Percentiles rank a stretch among this genome's conserved stretches.
These are phyloP conservation scores for Zychaea mexicana DNA, from an alignment of 371 early-diverging fungal genomes.

Conservation along the genomic window DNA sequence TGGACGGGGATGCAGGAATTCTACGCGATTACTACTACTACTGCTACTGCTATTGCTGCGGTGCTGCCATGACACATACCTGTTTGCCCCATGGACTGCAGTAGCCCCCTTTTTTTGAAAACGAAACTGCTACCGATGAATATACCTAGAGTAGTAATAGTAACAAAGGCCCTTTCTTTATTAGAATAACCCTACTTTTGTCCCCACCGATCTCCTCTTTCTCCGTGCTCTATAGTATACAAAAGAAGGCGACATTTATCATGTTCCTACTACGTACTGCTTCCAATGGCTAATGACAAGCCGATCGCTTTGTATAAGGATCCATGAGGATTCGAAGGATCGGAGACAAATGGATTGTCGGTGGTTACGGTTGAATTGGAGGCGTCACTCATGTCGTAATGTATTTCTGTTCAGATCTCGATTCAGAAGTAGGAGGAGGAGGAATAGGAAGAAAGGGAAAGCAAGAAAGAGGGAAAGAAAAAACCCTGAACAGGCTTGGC, in stretches of 20 bases:
- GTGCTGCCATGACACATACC: conserved; percentile 24
- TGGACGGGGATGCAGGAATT: background rate
- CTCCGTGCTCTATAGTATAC: background rate
- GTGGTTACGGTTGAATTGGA: conserved; percentile 16
- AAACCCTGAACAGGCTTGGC: background rate
- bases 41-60: background rate
- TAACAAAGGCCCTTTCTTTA: too few species aligned
- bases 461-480: conserved; percentile 4
- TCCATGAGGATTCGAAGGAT: conserved; percentile 32
- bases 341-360: conserved; percentile 32
- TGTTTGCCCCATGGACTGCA: conserved; percentile 67
- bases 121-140: conserved; percentile 93
- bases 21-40: too few species aligned
- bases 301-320: conserved; percentile 82
- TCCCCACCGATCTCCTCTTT: too few species aligned
- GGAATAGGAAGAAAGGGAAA: background rate
- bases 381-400: conserved; percentile 20
- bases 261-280: conserved; percentile 59
- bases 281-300: conserved; percentile 78
- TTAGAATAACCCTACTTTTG: too few species aligned
- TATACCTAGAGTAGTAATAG: conserved; percentile 49
- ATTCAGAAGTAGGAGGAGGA: background rate
- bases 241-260: too few species aligned
- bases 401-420: background rate
- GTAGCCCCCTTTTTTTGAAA: conserved; percentile 91